Evolutionary conservation across 163 green algal species (phyloP), one percentile per base, ranked within the genome.

Genomic region (Picocystis sp.): DNA sequence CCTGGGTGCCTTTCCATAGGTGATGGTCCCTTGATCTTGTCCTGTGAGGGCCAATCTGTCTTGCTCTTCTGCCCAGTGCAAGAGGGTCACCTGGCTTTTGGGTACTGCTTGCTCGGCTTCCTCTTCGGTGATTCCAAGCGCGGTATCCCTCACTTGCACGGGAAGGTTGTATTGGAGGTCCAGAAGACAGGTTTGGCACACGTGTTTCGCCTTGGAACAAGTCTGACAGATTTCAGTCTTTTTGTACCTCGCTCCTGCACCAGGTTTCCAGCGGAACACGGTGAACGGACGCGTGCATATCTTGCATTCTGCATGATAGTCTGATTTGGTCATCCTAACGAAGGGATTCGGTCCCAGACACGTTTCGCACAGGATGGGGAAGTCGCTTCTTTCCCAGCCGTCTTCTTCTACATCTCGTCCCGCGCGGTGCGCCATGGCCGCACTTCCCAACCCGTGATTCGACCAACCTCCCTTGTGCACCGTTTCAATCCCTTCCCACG

Each of bases 141-240:
- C 47, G 10, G n/a, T 6, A 35, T 54, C 47, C 48, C 21, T 17
- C 19, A 92, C 86, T 68, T 92, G 76, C 35, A 95, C 86, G 2
- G 87, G 87, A 51, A 97, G 65, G 57, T 78, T 81, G 63, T 96
- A 96, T 38, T 95, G 82, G 60, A 99, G 66, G 53, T 99, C 90
- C 52, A 99, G 66, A 47, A 99, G 66, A 75, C 89, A 99, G 2
- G 94, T 78, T 81, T 98, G 90, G 72, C 90, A 99, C 14, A 99
- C 89, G 57, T 99, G 96, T 66, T 97, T 97, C 12, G 84, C 81
- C 61, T 95, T 95, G 29, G 87, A 82, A n/a, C 94, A 89, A 53
- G 93, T 87, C 60, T 95, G 85, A 63, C 90, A 99, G 55, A 99
- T 87, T 61, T 95, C 91, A 15, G 89, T 99, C 66, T 93, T 94